A percentile compares a stretch with the other conserved stretches of the same genome.
These are phyloP conservation scores for Neofusicoccum ribis DNA, from an alignment of 2,329 filamentous ascomycete genomes.

Conservation along the genomic window DNA sequence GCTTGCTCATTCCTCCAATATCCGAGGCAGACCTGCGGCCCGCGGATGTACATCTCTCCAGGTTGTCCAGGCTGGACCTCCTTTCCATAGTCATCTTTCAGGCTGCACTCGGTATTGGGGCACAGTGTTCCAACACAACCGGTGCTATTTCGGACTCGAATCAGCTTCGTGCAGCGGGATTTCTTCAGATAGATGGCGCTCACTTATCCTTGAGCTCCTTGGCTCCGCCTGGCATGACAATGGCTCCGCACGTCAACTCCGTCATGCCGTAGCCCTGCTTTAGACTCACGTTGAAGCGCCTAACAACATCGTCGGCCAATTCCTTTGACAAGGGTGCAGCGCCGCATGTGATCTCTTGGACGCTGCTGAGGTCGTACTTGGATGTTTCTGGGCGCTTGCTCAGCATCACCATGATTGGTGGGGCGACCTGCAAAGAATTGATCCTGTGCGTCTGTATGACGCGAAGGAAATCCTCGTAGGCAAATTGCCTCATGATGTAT, in stretches of 20 bases:
- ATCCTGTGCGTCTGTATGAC: constrained; percentile 68
- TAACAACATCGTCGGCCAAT: constrained; percentile 54
- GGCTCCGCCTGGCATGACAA: constrained; percentile 31
- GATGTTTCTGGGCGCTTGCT: constrained; percentile 68
- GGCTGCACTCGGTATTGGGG: constrained; percentile 68
- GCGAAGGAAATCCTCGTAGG: constrained; percentile 70
- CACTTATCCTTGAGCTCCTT: constrained; percentile 21
- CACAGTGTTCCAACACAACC: constrained; percentile 65
- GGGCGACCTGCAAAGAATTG: constrained; percentile 66
- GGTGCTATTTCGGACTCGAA: constrained; percentile 34
- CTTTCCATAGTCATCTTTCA: constrained; percentile 61
- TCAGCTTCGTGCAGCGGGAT: constrained; percentile 34
- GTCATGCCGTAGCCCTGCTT: constrained; percentile 89
- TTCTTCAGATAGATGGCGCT: background rate
- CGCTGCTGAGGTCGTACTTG: constrained; percentile 67
- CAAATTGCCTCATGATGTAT: constrained; percentile 78
- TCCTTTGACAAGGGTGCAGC: constrained; percentile 63
- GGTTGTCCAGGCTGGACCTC: constrained; percentile 52
- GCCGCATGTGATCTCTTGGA: constrained; percentile 62
- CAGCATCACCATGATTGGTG: constrained; percentile 72
- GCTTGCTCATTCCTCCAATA: constrained; percentile 74
- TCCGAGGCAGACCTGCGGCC: constrained; percentile 71
- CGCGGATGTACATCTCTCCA: constrained; percentile 73
- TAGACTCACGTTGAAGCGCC: constrained; percentile 56
- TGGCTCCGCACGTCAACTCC: constrained; percentile 50